Conservation (phyloP, 495 filamentous ascomycete genomes). For the Lasiosphaeris hirsuta region DNA sequence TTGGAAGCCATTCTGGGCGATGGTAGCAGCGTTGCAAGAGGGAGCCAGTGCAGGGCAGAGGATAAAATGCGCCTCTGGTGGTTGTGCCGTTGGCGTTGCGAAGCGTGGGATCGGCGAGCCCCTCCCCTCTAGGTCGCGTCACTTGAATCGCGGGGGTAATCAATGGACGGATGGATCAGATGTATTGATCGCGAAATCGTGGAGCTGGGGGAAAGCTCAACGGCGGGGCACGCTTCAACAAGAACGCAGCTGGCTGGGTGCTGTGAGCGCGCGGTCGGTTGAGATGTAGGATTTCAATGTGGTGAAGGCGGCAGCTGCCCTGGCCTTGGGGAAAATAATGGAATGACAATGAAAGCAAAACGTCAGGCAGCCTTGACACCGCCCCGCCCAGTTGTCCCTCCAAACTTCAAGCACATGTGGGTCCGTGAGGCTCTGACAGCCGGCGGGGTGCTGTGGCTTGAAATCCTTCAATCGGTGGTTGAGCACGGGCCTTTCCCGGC, state of each 20-base stretch:
- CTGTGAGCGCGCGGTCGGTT: too few species aligned
- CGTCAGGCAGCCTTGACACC: slow-evolving; percentile 1
- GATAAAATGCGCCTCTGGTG: too few species aligned
- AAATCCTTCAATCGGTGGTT: background rate
- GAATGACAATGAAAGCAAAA: background rate
- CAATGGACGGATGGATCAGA: too few species aligned
- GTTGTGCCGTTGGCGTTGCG: too few species aligned
- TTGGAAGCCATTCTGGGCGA: slow-evolving; percentile 62
- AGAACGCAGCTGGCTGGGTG: too few species aligned
- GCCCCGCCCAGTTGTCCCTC: background rate
- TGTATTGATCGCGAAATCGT: too few species aligned
- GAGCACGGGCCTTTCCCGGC: too few species aligned
- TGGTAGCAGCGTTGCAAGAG: background rate
- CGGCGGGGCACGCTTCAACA: too few species aligned
- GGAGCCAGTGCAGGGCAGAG: background rate
- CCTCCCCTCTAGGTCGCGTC: too few species aligned
- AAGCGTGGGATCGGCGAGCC: too few species aligned
- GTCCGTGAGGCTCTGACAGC: background rate
- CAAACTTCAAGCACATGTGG: background rate
- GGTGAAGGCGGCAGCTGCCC: background rate
- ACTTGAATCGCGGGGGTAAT: too few species aligned
- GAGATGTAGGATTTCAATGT: background rate
- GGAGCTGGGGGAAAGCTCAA: too few species aligned
- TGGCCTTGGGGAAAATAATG: slow-evolving; percentile 1
- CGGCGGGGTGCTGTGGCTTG: background rate